Conservation (phyloP, 371 early-diverging fungal species). For the Thermomucor indicae-seudaticae region DNA sequence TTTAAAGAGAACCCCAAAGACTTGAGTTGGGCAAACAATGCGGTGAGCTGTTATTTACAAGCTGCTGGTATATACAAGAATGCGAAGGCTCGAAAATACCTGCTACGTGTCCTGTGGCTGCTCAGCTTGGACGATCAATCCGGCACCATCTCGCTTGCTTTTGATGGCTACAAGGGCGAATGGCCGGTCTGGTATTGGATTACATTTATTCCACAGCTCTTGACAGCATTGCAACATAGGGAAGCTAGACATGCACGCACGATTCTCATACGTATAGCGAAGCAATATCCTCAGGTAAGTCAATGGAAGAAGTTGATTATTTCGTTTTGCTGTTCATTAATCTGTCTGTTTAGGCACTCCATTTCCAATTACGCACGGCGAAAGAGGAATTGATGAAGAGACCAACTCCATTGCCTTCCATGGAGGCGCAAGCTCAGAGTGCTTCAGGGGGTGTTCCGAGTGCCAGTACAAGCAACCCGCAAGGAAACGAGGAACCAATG, state of each 20-base stretch:
- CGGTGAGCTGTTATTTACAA: constrained; percentile 96
- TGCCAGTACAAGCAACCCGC: background rate
- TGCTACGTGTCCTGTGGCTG: constrained; percentile 92
- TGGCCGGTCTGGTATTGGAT: constrained; percentile 97
- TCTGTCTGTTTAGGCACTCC: constrained; percentile 61
- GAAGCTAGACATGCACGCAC: constrained; percentile 79
- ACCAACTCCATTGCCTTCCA: constrained; percentile 3
- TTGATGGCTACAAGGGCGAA: constrained; percentile 88
- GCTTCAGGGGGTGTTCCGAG: no score
- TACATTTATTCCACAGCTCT: constrained; percentile 94
- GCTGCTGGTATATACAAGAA: constrained; percentile 89
- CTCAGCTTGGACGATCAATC: constrained; percentile 86
- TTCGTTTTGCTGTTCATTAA: background rate
- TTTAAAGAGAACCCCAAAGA: constrained; percentile 83
- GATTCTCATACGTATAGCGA: constrained; percentile 90
- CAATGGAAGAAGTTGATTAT: constrained; percentile 10
- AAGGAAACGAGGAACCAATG: constrained; percentile 3
- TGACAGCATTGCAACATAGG: constrained; percentile 71
- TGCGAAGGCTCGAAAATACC: constrained; percentile 82
- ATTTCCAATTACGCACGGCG: constrained; percentile 91
- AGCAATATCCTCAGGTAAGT: constrained; percentile 87
- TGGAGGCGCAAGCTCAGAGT: no score
- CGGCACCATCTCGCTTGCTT: constrained; percentile 73
- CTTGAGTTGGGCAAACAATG: constrained; percentile 83
- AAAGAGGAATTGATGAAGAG: constrained; percentile 86